Base-by-base conservation (phyloP, 441 rosid species). In the Populus hybrid region DNA sequence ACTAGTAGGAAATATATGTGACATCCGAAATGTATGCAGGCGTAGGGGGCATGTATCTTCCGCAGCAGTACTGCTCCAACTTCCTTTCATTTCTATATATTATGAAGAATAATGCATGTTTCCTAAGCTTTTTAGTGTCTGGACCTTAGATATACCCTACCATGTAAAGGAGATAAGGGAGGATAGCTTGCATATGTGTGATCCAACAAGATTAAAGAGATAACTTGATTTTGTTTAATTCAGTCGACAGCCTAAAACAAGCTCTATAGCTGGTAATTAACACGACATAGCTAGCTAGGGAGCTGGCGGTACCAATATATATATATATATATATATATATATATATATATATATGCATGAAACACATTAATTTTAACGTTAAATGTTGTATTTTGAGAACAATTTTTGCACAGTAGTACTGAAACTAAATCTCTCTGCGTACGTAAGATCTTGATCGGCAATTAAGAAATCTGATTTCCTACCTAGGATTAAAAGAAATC, bases 121-220 rank as follows among this genome's bases (percentile, higher is more conserved):
- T 75, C 80, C 74, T 69, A 76, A 69, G 72, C 82, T 82, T 64
- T 87, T 79, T 77, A 42, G 76, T 65, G 76, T 69, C 66, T 75
- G 81, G 84, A 66, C 86, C 73, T 84, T 64, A 84, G 86, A 84
- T 85, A 84, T 85, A 75, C 90, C 88, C 87, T 81, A 79, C 81
- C 46, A 71, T 36, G 8, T 26, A 72, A 42, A n/a, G 23, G 72
- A 75, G 32, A 30, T 30, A 57, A 73, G 69, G 57, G 71, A 59
- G 46, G 23, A 46, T 10, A n/a, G 64, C 46, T n/a, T 66, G 42
- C 65, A 24, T 7, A 32, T 28, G 18, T 6, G 9, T 14, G 21
- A 6, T 50, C 10, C 65, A 11, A 24, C 32, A 23, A 26, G 3
- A 23, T 64, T 9, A n/a, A 64, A 30, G 11, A 30, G 4, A 30